Percentiles rank a stretch among this genome's conserved stretches.
Conservation (phyloP, 495 filamentous ascomycete species). For the Filosporella fistucella region DNA sequence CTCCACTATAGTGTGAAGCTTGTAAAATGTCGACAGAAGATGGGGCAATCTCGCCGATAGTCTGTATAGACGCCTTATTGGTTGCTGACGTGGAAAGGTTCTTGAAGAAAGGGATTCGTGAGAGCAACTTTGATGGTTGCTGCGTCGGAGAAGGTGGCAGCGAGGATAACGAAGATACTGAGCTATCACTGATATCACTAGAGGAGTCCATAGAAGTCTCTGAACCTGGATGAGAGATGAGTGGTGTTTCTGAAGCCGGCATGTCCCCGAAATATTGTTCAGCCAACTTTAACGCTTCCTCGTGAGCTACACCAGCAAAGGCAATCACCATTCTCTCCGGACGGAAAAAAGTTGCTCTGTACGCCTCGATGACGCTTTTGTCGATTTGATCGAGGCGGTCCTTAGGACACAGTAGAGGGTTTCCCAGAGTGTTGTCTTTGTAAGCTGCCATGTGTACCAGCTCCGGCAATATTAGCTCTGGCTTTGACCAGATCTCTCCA, state of each 20-base stretch:
- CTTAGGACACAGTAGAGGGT: constrained; percentile 85
- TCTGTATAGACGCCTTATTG: constrained; percentile 50
- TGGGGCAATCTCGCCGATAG: constrained; percentile 37
- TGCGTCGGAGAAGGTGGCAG: constrained; percentile 35
- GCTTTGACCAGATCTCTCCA: constrained; percentile 94
- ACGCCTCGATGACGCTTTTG: constrained; percentile 67
- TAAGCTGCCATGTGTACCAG: constrained; percentile 92
- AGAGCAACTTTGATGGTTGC: constrained; percentile 60
- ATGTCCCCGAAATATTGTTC: constrained; percentile 91
- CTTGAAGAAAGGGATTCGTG: constrained; percentile 90
- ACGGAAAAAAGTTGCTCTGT: constrained; percentile 77
- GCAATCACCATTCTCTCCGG: constrained; percentile 91
- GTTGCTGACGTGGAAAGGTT: constrained; percentile 73
- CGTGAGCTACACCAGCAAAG: constrained; percentile 87
- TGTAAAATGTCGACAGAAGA: constrained; percentile 51
- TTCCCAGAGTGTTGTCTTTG: constrained; percentile 91
- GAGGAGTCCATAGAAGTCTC: constrained; percentile 51
- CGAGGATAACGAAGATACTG: constrained; percentile 38
- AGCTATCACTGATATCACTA: constrained; percentile 28
- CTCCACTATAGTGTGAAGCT: constrained; percentile 88
- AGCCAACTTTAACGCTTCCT: constrained; percentile 72
- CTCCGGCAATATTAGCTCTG: constrained; percentile 93
- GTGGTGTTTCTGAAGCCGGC: constrained; percentile 45
- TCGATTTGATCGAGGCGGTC: constrained; percentile 78
- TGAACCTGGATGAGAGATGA: constrained; percentile 52